Percentiles rank a stretch among this genome's conserved stretches.
phyloP scores from a whole-genome alignment of 495 filamentous ascomycete species.

The Talaromyces adpressus region DNA sequence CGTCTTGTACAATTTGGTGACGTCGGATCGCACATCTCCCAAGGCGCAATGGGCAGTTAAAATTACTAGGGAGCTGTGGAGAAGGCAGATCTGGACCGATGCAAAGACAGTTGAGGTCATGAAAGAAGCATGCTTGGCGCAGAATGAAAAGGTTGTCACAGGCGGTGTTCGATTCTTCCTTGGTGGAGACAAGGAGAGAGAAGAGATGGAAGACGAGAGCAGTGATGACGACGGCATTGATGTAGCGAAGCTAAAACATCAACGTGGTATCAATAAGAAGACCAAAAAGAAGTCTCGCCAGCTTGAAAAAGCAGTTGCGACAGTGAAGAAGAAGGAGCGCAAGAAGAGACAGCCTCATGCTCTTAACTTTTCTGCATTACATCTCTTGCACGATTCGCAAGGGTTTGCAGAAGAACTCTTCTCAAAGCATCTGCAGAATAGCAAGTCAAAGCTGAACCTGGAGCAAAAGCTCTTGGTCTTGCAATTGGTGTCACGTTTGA shows the following conservation, averaged over 20 bases:
- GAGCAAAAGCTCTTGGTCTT: conserved; percentile 85
- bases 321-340: conserved; percentile 72
- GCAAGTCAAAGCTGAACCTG: conserved; percentile 78
- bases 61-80: conserved; percentile 81
- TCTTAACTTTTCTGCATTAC: conserved; percentile 96
- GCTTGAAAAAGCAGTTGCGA: conserved; percentile 69
- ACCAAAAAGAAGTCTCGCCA: conserved; percentile 74
- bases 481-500: conserved; percentile 81
- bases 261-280: conserved; percentile 90
- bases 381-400: conserved; percentile 91
- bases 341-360: conserved; percentile 82
- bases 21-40: conserved; percentile 70
- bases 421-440: conserved; percentile 80
- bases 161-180: conserved; percentile 92
- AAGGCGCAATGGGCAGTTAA: conserved; percentile 95
- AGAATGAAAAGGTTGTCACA: conserved; percentile 82
- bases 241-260: conserved; percentile 74
- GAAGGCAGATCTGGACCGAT: conserved; percentile 81
- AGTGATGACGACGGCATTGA: conserved; percentile 75
- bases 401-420: conserved; percentile 90
- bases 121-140: conserved; percentile 77
- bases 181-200: conserved; percentile 88
- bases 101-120: conserved; percentile 86
- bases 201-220: conserved; percentile 83
- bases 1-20: conserved; percentile 84